phyloP scores from a whole-genome alignment of 1,284 basidiomycete species.

The Naganishia liquefaciens region DNA sequence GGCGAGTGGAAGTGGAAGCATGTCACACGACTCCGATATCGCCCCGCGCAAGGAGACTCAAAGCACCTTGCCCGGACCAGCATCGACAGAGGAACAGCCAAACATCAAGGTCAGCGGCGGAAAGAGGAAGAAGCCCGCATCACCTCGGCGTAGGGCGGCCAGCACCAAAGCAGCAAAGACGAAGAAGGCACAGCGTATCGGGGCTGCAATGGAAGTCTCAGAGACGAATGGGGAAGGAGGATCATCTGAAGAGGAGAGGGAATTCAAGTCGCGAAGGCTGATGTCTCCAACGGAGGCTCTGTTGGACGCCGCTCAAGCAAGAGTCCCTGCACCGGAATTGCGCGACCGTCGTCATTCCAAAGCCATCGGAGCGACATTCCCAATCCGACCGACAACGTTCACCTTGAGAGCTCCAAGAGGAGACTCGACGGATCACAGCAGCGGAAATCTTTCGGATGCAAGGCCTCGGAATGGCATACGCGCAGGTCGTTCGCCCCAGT shows the following conservation, averaged over 20 bases:
- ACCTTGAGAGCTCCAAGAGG: slow-evolving; percentile 10
- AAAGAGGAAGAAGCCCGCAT: slow-evolving; percentile 16
- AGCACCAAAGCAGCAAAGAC: neutral
- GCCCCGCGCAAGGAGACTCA: slow-evolving; percentile 17
- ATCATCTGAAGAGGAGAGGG: slow-evolving; percentile 4
- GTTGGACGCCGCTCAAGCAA: slow-evolving; percentile 18
- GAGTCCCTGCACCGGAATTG: slow-evolving; percentile 7
- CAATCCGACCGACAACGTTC: slow-evolving; percentile 13
- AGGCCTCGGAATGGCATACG: neutral
- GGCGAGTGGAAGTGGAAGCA: neutral
- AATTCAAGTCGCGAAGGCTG: slow-evolving; percentile 13
- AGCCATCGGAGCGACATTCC: neutral
- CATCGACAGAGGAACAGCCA: slow-evolving; percentile 4
- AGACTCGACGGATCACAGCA: neutral
- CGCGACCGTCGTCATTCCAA: neutral
- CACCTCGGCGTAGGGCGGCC: neutral
- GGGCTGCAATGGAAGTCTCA: neutral
- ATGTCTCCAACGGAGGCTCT: slow-evolving; percentile 16
- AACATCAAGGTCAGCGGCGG: slow-evolving; percentile 23
- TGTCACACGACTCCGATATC: slow-evolving; percentile 9
- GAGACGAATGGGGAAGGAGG: slow-evolving; percentile 5
- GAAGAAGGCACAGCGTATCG: neutral
- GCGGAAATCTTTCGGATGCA: neutral
- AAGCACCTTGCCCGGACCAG: neutral
- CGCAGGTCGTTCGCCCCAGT: neutral